These are phyloP conservation scores for Lactifluus pinguis DNA, from an alignment of 768 basidiomycete species.

Conservation along the genomic window DNA sequence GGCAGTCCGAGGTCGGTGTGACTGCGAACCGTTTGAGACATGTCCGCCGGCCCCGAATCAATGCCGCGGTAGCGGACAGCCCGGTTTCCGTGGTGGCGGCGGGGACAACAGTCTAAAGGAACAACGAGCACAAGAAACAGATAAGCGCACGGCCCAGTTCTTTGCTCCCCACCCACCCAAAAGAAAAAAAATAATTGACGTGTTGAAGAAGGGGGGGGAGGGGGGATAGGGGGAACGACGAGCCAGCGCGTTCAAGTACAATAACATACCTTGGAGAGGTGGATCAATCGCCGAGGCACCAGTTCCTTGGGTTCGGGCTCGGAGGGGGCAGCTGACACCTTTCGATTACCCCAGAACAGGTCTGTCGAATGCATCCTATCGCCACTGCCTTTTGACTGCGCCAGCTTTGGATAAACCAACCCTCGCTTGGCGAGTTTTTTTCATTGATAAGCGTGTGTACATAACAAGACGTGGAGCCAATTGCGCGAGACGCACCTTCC, in stretches of 20 bases:
- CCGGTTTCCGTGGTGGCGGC: not conserved
- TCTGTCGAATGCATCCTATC: constrained; percentile 30
- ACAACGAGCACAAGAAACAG: not conserved
- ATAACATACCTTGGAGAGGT: constrained; percentile 4
- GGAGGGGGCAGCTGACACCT: constrained; percentile 23
- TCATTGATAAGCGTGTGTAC: constrained; percentile 8
- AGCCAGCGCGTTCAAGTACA: not conserved
- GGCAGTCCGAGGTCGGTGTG: not conserved
- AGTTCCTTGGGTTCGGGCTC: not conserved
- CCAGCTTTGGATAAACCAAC: constrained; percentile 33
- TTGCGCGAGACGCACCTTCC: constrained; percentile 22
- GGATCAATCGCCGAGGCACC: not conserved
- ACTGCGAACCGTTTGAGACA: not conserved
- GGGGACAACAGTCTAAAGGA: not conserved
- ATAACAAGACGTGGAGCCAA: not conserved
- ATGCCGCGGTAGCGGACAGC: not conserved
- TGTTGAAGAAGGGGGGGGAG: not conserved
- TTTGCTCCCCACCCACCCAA: not conserved
- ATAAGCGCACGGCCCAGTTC: not conserved
- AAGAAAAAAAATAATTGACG: not conserved
- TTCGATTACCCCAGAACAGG: constrained; percentile 30
- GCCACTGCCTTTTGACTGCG: constrained; percentile 30
- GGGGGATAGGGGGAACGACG: not conserved
- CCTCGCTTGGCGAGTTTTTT: constrained; percentile 19
- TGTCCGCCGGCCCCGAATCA: not conserved